These are phyloP conservation scores for Cephaloascus albidus DNA, from an alignment of 805 yeast genomes.

Conservation along the genomic window DNA sequence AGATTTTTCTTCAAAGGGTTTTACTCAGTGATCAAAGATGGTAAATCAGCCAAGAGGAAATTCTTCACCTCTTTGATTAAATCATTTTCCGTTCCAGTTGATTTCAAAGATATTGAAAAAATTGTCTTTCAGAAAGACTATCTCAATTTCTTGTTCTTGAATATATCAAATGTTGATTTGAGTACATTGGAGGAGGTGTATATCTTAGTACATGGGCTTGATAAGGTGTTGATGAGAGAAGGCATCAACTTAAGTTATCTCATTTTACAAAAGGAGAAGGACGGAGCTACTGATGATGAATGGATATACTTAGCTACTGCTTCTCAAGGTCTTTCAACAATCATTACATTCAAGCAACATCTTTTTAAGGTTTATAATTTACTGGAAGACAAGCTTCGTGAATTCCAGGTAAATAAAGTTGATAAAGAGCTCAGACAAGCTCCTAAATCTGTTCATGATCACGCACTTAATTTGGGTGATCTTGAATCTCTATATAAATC, in stretches of 20 bases:
- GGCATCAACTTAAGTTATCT: conserved; percentile 25
- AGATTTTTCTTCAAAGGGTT: conserved; percentile 25
- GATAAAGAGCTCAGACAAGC: conserved; percentile 22
- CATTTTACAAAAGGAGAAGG: conserved; percentile 7
- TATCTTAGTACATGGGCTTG: conserved; percentile 30
- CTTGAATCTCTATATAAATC: neutral
- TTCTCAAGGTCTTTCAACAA: conserved; percentile 6
- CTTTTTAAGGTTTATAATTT: conserved; percentile 13
- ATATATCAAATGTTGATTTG: conserved; percentile 29
- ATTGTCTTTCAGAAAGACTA: conserved; percentile 10
- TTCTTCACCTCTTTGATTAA: conserved; percentile 23
- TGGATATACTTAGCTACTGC: conserved; percentile 1
- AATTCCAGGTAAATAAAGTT: conserved; percentile 16
- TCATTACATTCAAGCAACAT: conserved; percentile 10
- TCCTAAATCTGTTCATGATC: conserved; percentile 10
- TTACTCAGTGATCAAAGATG: conserved; percentile 29
- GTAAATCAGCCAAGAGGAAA: conserved; percentile 29
- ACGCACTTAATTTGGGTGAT: neutral
- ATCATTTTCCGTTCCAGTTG: conserved; percentile 16
- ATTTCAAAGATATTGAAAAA: conserved; percentile 9
- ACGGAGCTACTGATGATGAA: conserved; percentile 1
- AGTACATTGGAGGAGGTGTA: conserved; percentile 43
- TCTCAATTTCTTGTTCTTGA: conserved; percentile 18
- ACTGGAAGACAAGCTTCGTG: conserved; percentile 12
- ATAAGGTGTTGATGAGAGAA: conserved; percentile 28